Base-by-base conservation (phyloP, 2,329 filamentous ascomycete genomes). In the Ilyonectria destructans region DNA sequence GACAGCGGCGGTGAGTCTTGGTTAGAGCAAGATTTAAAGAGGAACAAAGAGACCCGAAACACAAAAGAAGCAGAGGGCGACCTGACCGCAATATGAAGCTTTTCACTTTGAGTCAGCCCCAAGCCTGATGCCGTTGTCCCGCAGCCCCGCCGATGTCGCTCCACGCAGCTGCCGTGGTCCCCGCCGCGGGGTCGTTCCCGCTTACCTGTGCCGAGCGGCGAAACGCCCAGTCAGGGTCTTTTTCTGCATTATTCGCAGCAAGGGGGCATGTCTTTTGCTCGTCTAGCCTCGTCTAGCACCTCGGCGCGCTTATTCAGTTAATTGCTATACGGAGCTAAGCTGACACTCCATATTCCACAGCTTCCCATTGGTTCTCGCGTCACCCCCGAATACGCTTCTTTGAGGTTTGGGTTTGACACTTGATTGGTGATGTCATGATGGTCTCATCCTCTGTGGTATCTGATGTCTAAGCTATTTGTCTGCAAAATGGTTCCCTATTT, bases 81-180 rank as follows among this genome's bases (percentile, higher is more conserved):
- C 23, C 19, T 51, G 54, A 58, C 63, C 58, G 54, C 58, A 67
- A 54, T 43, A 62, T 43, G 59, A 67, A 58, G 55, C 61, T 67
- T 55, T 59, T 17, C 40, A 3, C 40, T 12, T 67, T 67, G 65
- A 67, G 59, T 67, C 65, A 68, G 56, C 57, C 54, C 21, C 19
- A 15, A 48, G n/a, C 46, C 60, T 55, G 45, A 33, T 23, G 46
- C 26, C 60, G 31, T 33, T 45, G 40, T 21, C 13, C 55, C 17
- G 51, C 46, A 48, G 54, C 67, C 58, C 58, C 64, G 71, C 73
- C 73, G 73, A 74, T 74, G 67, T 75, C 71, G 73, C 70, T 70
- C 58, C 51, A 21, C 26, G 15, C n/a, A 8, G 7, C 40, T 8
- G n/a, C 15, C 8, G 15, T 17, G 19, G 43, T n/a, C 59, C 54